These are phyloP conservation scores for Monosporascus ibericus DNA, from an alignment of 2,329 filamentous ascomycete genomes.

Conservation along the genomic window DNA sequence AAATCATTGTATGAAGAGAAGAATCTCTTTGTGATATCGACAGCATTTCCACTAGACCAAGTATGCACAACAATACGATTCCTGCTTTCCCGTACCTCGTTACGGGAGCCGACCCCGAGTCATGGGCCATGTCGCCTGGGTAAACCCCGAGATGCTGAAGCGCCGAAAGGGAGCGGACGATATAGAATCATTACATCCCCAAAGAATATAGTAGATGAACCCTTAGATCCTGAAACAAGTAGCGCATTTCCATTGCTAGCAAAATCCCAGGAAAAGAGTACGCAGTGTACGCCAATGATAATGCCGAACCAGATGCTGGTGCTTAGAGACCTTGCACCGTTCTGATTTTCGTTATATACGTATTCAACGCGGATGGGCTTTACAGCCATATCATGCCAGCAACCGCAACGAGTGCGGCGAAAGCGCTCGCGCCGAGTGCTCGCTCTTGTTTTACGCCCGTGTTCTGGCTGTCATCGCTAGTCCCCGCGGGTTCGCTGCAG, in stretches of 20 bases:
- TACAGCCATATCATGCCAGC: conserved; percentile 25
- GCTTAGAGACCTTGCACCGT: background rate
- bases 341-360: background rate
- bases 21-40: too few relatives aligned
- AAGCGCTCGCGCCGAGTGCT: conserved; percentile 23
- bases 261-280: background rate
- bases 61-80: background rate
- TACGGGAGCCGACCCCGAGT: background rate
- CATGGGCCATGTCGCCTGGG: too few relatives aligned
- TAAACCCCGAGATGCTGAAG: too few relatives aligned
- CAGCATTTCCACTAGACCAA: background rate
- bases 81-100: background rate
- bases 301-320: background rate
- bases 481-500: conserved; percentile 11
- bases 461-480: conserved; percentile 9
- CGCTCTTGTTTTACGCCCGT: conserved; percentile 20
- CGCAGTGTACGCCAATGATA: background rate
- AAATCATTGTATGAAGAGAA: too few relatives aligned
- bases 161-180: background rate
- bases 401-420: conserved; percentile 25
- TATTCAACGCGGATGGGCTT: background rate
- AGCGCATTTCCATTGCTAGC: background rate
- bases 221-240: background rate
- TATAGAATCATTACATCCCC: background rate
- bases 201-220: background rate